phyloP scores from a whole-genome alignment of 2,329 filamentous ascomycete species.

The Ophiostoma fasciatum region DNA sequence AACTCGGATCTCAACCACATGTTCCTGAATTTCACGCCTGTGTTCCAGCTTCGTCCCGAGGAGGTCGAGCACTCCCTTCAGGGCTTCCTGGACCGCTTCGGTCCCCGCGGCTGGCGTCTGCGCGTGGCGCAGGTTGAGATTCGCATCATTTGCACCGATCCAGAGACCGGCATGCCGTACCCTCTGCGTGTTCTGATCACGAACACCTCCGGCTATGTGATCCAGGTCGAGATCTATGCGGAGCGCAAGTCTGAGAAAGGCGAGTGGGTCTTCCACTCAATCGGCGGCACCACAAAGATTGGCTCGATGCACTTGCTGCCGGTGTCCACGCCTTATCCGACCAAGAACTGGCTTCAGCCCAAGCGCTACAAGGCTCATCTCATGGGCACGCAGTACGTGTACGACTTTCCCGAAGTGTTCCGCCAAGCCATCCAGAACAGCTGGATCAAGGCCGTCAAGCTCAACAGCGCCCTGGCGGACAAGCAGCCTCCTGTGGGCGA shows the following conservation, averaged over 20 bases:
- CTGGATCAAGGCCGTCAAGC: constrained; percentile 65
- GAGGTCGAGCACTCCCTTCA: constrained; percentile 89
- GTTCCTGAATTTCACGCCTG: constrained; percentile 98
- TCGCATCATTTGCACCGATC: constrained; percentile 93
- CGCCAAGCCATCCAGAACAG: constrained; percentile 93
- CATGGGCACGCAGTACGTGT: constrained; percentile 98
- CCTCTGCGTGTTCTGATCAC: constrained; percentile 92
- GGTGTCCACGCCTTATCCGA: constrained; percentile 84
- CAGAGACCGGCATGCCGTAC: constrained; percentile 66
- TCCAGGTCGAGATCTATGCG: constrained; percentile 93
- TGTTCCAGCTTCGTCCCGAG: constrained; percentile 79
- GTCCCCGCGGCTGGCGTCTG: constrained; percentile 85
- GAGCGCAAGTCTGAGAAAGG: constrained; percentile 97
- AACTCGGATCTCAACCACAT: constrained; percentile 99
- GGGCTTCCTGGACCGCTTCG: constrained; percentile 93
- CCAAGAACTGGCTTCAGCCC: constrained; percentile 96
- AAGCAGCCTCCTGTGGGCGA: constrained; percentile 77
- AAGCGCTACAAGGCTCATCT: constrained; percentile 99
- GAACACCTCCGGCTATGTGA: constrained; percentile 96
- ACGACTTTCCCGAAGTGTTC: constrained; percentile 99
- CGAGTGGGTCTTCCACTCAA: constrained; percentile 97
- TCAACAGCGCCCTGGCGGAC: constrained; percentile 57
- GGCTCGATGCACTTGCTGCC: constrained; percentile 88
- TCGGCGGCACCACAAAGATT: constrained; percentile 87
- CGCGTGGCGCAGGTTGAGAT: constrained; percentile 97